These are phyloP conservation scores for Hericium alpestre DNA, from an alignment of 768 basidiomycete genomes.

Conservation along the genomic window DNA sequence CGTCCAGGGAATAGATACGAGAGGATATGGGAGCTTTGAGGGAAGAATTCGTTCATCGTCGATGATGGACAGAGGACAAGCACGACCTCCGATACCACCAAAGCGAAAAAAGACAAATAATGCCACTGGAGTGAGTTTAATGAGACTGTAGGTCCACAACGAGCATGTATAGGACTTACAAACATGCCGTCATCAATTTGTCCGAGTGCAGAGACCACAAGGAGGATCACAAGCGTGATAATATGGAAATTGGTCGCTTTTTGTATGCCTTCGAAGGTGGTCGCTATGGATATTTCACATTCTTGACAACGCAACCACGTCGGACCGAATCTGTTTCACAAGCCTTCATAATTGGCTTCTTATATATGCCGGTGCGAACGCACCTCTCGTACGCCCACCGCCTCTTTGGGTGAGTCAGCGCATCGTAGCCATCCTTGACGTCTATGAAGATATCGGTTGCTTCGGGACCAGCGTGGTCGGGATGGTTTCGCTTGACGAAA, in stretches of 20 bases:
- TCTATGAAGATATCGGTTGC: constrained; percentile 60
- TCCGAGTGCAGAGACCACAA: constrained; percentile 56
- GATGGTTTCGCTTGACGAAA: constrained; percentile 68
- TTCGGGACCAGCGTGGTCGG: constrained; percentile 55
- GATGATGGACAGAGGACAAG: constrained; percentile 54
- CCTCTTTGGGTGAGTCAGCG: constrained; percentile 63
- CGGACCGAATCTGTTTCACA: constrained; percentile 56
- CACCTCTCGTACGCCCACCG: constrained; percentile 83
- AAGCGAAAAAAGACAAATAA: constrained; percentile 55
- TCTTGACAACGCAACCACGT: constrained; percentile 58
- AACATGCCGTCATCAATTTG: constrained; percentile 50
- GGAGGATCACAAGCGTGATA: constrained; percentile 41
- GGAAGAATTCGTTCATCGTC: constrained; percentile 14
- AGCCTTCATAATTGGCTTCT: neutral
- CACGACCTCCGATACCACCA: constrained; percentile 52
- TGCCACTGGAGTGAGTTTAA: constrained; percentile 51
- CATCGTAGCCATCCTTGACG: constrained; percentile 67
- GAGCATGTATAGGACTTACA: constrained; percentile 29
- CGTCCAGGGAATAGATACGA: constrained; percentile 44
- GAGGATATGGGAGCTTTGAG: constrained; percentile 19
- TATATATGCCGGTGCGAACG: neutral
- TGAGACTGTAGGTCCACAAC: neutral
- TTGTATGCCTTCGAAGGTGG: constrained; percentile 55
- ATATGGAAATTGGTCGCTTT: constrained; percentile 59
- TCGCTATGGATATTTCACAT: constrained; percentile 55